Conservation (phyloP, 768 basidiomycete species). For the Leucocoprinus leucothites region DNA sequence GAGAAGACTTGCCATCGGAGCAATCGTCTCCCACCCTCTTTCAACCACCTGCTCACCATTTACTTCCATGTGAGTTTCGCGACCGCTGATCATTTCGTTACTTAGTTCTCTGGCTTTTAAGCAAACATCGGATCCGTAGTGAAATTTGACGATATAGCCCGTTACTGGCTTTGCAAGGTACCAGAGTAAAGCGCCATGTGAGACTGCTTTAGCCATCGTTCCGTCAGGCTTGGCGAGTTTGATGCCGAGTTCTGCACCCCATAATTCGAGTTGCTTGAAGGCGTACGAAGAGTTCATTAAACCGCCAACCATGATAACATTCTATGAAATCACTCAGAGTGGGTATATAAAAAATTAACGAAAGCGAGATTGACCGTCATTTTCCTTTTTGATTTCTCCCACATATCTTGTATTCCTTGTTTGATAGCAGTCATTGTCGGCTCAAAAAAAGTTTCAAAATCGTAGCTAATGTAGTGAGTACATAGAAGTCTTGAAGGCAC, state of each 20-base stretch:
- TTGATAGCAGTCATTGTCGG: neutral
- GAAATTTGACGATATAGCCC: neutral
- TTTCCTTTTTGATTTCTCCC: neutral
- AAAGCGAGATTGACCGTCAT: neutral
- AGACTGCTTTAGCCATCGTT: neutral
- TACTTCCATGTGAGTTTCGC: neutral
- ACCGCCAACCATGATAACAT: constrained; percentile 3
- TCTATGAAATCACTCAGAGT: neutral
- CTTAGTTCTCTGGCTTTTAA: neutral
- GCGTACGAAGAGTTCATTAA: neutral
- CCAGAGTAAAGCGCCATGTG: constrained; percentile 3
- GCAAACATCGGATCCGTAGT: constrained; percentile 1
- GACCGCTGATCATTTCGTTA: neutral
- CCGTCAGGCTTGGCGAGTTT: constrained; percentile 3
- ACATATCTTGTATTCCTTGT: neutral
- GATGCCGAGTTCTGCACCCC: neutral
- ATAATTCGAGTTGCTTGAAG: neutral
- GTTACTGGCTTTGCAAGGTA: constrained; percentile 1
- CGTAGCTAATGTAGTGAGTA: neutral
- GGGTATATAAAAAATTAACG: neutral
- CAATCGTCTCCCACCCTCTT: neutral
- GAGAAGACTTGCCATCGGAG: neutral
- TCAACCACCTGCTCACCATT: constrained; percentile 1
- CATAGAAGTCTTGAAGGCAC: neutral
- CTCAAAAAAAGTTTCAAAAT: neutral